Base-by-base conservation (phyloP, 2,329 filamentous ascomycete species). In the Ophiostoma triangulosporum region DNA sequence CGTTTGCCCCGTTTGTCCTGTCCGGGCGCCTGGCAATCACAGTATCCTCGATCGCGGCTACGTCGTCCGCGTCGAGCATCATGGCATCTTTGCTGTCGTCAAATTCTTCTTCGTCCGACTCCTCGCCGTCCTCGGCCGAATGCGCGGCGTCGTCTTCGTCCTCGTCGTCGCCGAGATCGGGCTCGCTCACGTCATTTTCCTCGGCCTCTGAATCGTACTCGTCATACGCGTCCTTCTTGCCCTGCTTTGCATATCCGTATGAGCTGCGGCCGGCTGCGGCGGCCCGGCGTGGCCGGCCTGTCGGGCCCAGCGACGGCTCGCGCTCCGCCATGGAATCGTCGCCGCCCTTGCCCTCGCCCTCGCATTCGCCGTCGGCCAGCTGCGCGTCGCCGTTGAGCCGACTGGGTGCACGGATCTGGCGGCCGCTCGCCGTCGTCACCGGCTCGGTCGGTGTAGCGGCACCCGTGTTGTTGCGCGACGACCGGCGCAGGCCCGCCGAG, bases 401-500 rank as follows among this genome's bases (percentile, higher is more conserved):
- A 4, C 73, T 74, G 8, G 83, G 80, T 46, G 84, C 80, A 59
- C 81, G 78, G 58, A 95, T 82, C 64, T 95, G 88, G 22, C 93
- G 81, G 22, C 93, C 93, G 64, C 89, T 95, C 22, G 88, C 83
- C 3, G 93, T 97, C 50, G 86, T 71, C 68, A 80, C 70, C 5
- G 76, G 72, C 58, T 91, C 87, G 38, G 79, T 78, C 0, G 88
- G 85, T 1, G 87, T 88, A 58, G 81, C 81, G 9, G 81, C 76
- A 36, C 83, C 78, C 1, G 86, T 88, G 1, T 86, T 88, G 59
- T 88, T 86, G 26, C 91, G 81, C 17, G 81, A 77, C 12, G 87
- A 88, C 6, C 83, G 78, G 73, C 90, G 65, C 66, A 70, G 67
- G 6, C 64, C 65, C 9, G 77, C 76, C 33, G 82, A 83, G 63